Base-by-base conservation (phyloP, 139 green algal genomes). In the Micractinium conductrix region DNA sequence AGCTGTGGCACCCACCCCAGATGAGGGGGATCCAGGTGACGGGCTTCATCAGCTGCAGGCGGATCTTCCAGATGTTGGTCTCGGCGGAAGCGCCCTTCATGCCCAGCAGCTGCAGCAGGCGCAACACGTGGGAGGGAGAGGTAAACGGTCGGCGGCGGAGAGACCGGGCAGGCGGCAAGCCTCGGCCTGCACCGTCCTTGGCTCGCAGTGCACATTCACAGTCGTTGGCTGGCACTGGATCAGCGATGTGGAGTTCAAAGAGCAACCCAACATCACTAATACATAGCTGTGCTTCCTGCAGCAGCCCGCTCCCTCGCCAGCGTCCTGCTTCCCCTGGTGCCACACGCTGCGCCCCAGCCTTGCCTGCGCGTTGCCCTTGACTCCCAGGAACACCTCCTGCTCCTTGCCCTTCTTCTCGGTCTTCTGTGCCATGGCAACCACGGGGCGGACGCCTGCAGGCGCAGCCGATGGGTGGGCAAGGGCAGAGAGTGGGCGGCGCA, bases 11-110 rank as follows among this genome's bases (percentile, higher is more conserved):
- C n/a, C n/a, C n/a, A 96, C 95, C 97, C 97, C 97, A 99, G 81
- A 99, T 98, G 24, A 99, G 92, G 0, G 97, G 97, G 71, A 99
- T 95, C 97, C 97, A 99, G n/a, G 97, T 99, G 4, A 98, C 97
- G 12, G 97, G 97, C 92, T 99, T 99, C 30, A 95, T 99, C 0
- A 99, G 93, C 92, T 99, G 97, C 80, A 99, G 86, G 12, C 95
- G 89, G 83, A 99, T 98, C 90, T 99, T 99, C 95, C 93, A 99
- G 50, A 96, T 97, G 87, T 99, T 80, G 5, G 92, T 95, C 90
- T 96, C 93, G 37, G 89, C 62, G 8, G 90, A 85, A 7, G 92
- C 94, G 42, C 96, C 96, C 82, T 95, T 95, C 89, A 98, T 97
- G 79, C 95, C 95, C 75, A 98, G 91, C 82, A 98, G 84, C 86